Conservation (phyloP, 2,329 filamentous ascomycete species). For the Ilyonectria sp. region DNA sequence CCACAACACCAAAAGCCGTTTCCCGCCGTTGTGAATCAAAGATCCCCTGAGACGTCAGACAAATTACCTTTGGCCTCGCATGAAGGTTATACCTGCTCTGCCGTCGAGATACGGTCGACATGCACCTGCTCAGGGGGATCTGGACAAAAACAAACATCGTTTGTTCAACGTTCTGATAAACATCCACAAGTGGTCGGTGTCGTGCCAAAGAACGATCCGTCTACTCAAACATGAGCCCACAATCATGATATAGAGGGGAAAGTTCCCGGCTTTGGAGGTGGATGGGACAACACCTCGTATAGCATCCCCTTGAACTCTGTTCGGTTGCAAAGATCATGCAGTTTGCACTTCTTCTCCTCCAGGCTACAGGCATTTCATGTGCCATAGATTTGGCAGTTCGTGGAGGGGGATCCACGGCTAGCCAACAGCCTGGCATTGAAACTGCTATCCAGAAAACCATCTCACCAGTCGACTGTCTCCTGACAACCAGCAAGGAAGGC, state of each 20-base stretch:
- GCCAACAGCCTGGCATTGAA: constrained; percentile 20
- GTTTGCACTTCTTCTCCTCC: constrained; percentile 33
- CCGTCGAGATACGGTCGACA: constrained; percentile 6
- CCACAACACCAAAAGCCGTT: constrained; percentile 37
- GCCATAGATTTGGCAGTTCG: not conserved
- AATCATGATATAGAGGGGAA: constrained; percentile 22
- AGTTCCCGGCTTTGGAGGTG: not conserved
- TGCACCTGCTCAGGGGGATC: not conserved
- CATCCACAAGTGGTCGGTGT: constrained; percentile 1
- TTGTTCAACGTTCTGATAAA: not conserved
- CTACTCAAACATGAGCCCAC: not conserved
- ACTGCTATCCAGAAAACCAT: constrained; percentile 25
- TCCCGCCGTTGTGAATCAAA: constrained; percentile 30
- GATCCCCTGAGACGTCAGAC: constrained; percentile 23
- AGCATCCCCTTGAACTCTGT: constrained; percentile 17
- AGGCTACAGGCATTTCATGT: constrained; percentile 25
- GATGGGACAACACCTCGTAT: not conserved
- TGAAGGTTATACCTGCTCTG: constrained; percentile 16
- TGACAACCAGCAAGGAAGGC: constrained; percentile 29
- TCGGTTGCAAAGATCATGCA: constrained; percentile 38
- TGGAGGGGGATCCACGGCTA: not conserved
- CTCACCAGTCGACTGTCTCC: constrained; percentile 39
- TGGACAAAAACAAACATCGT: constrained; percentile 5
- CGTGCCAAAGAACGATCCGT: not conserved
- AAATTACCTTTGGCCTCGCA: not conserved